Base-by-base conservation (phyloP, 352 stramenopile genomes). In the Phytophthora ramorum region DNA sequence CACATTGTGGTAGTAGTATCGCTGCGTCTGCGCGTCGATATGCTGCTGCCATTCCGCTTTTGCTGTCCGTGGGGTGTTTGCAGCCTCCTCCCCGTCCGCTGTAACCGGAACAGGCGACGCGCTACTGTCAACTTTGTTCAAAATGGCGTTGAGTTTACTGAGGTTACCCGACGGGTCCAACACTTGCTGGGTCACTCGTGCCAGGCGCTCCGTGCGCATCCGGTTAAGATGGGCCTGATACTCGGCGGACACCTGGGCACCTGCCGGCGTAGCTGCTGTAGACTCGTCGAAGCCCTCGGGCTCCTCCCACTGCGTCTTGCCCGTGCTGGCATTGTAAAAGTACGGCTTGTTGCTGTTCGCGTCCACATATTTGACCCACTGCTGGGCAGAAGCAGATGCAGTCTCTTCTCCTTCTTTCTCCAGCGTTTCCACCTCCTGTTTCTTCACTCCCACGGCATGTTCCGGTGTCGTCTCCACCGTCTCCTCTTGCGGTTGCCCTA, bases 1-100 rank as follows among this genome's bases (percentile, higher is more conserved):
- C 2, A 80, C 69, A 68, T 96, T 93, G 70, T 94, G 77, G 76
- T 94, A 96, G 73, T 94, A 96, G 65, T 89, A 93, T 14, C 81
- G 75, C 63, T 93, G 79, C 13, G 81, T 87, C 28, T 91, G 82
- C 7, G 85, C 75, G 37, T 96, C 89, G n/a, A 89, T 77, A 66
- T 96, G 86, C 54, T 96, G 87, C 60, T 93, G 83, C 89, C 89
- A 96, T 48, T 91, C 78, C 32, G 76, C 66, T 61, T 77, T 88
- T 43, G 43, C 40, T 40, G 22, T 63, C 38, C 41, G 48, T 41
- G 49, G 14, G 50, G 0, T 47, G 55, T 19, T 60, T 8, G 16
- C 20, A 20, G 3, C 49, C 7, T 49, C 49, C 7, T 49, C 51
- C 4, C 9, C 54, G 19, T 58, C 66, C 0, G 26, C 30, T 26